These are phyloP conservation scores for Blastocystis sp. DNA, from an alignment of 352 stramenopile species.

Conservation along the genomic window DNA sequence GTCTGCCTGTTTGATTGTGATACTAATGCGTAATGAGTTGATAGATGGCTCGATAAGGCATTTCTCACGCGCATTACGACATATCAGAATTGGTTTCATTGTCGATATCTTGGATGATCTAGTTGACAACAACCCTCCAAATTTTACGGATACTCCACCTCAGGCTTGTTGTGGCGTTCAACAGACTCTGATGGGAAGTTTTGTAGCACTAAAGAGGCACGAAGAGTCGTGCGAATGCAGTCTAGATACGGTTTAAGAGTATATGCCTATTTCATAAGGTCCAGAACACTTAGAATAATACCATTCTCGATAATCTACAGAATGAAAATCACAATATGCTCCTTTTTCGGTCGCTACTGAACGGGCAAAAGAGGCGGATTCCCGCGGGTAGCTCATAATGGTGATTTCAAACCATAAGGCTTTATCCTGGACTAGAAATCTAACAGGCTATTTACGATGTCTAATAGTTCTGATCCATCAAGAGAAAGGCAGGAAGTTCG, in stretches of 20 bases:
- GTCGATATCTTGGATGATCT: constrained; percentile 64
- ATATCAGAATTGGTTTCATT: constrained; percentile 85
- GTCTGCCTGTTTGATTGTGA: constrained; percentile 89
- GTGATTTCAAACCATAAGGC: neutral
- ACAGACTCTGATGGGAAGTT: constrained; percentile 91
- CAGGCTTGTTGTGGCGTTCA: constrained; percentile 90
- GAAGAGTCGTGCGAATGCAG: constrained; percentile 81
- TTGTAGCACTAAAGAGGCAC: constrained; percentile 80
- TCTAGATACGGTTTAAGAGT: constrained; percentile 82
- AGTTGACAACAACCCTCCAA: neutral
- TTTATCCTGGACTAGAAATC: neutral
- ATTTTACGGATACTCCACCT: constrained; percentile 80
- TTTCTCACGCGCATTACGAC: constrained; percentile 82
- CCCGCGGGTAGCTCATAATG: neutral
- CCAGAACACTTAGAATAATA: neutral
- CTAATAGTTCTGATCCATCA: neutral
- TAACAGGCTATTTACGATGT: neutral
- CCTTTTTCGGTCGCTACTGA: neutral
- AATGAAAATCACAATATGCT: neutral
- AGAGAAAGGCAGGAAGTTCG: neutral
- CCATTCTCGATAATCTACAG: neutral
- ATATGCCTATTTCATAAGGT: constrained; percentile 58
- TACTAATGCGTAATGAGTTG: constrained; percentile 87
- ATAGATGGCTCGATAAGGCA: constrained; percentile 86
- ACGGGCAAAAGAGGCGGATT: neutral